Base-by-base conservation (phyloP, 2,329 filamentous ascomycete species). In the Venturia aucupariae region DNA sequence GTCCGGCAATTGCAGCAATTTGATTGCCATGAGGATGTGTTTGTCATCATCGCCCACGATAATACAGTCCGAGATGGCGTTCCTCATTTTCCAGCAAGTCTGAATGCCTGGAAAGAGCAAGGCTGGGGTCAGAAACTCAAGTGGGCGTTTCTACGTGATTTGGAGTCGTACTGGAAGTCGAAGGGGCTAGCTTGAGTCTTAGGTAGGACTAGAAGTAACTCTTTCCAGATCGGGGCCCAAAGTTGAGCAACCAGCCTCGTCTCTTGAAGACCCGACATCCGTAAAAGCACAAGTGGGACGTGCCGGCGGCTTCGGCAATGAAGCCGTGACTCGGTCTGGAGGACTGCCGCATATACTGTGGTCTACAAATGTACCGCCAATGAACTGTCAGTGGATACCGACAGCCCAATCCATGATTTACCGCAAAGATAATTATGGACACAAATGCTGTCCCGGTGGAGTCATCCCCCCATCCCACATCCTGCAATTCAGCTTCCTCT, bases 141-240 rank as follows among this genome's bases (percentile, higher is more conserved):
- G 41, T 72, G 70, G 70, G 66, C 66, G 35, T 71, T 72, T 61
- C 65, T 71, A 32, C 69, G 68, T 42, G 81, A 84, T 65, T 82
- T 82, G 42, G 42, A 44, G 42, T 44, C 19, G 13, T 44, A 44
- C 42, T 44, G 42, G 42, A 15, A 44, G 13, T 44, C 42, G 4
- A 44, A 44, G 19, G 6, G 19, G 19, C 13, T 44, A 44, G 42
- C 19, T 7, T 44, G 17, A 15, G 19, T 44, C 19, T 15, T 5
- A 44, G 4, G 5, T 44, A n/a, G n/a, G n/a, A n/a, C n/a, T n/a
- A n/a, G n/a, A n/a, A n/a, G n/a, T n/a, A n/a, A n/a, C n/a, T n/a
- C n/a, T n/a, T n/a, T n/a, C 39, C 39, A 48, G 24, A 48, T 22
- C 19, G 5, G 4, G 1, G 8, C 1, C 13, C 19, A 24, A 2